Percentiles rank a stretch among this genome's conserved stretches.
Evolutionary conservation across 176 grass and related monocot species (phyloP).

Genomic region (Olyra latifolia): DNA sequence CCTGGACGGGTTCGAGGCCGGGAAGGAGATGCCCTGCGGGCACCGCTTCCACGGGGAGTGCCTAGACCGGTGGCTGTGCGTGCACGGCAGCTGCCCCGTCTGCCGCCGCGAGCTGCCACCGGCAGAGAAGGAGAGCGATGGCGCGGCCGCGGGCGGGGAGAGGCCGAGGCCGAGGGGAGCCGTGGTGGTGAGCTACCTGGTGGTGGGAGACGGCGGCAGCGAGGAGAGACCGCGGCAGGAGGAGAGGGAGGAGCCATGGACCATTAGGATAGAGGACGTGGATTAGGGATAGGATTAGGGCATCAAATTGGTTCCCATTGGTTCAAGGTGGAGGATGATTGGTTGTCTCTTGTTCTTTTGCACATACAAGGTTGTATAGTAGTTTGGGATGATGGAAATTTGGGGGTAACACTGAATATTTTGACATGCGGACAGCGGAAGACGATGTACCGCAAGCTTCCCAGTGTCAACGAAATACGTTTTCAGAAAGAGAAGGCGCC

Average conservation of each 20-base stretch:
- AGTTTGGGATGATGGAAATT: not conserved
- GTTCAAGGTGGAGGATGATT: conserved; percentile 21
- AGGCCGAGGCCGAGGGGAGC: conserved; percentile 21
- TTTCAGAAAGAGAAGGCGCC: not conserved
- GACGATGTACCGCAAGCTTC: not conserved
- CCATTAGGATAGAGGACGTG: conserved; percentile 49
- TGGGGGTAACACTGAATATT: not conserved
- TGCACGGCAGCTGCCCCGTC: conserved; percentile 75
- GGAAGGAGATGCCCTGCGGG: conserved; percentile 82
- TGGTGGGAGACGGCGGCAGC: not conserved
- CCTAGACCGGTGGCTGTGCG: conserved; percentile 67
- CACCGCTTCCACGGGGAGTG: conserved; percentile 80
- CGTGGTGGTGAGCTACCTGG: conserved; percentile 36
- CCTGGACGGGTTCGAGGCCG: conserved; percentile 51
- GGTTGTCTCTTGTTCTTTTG: conserved; percentile 20
- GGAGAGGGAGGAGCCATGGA: conserved; percentile 38
- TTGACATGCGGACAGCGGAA: not conserved
- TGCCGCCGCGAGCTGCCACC: conserved; percentile 55
- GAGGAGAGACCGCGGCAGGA: not conserved
- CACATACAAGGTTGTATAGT: not conserved
- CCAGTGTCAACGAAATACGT: not conserved
- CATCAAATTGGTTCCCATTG: conserved; percentile 35
- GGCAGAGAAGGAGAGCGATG: not conserved
- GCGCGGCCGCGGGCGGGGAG: conserved; percentile 16
- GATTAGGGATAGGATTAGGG: conserved; percentile 33